Evolutionary conservation across 345 rosid species (phyloP).

Genomic region (Triadica sebifera): DNA sequence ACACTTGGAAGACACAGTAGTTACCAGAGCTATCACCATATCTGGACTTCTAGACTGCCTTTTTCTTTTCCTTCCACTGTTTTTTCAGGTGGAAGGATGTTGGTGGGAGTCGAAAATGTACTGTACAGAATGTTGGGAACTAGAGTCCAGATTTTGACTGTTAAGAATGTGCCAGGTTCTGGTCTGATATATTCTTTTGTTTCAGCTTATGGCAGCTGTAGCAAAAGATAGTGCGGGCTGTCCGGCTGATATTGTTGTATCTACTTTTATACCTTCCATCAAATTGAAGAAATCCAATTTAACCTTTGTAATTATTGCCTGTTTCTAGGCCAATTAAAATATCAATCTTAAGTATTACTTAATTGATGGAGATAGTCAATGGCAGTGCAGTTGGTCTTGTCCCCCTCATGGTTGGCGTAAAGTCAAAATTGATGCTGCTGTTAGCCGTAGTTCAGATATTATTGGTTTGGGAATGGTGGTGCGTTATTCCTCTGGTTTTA

Average conservation of each 20-base stretch:
- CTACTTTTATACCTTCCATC: conserved; percentile 4
- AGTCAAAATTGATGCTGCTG: no score
- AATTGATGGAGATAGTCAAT: no score
- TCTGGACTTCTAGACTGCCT: not conserved
- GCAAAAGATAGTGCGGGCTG: conserved; percentile 1
- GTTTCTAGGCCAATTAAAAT: no score
- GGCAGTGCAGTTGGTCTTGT: no score
- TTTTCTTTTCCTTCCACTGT: not conserved
- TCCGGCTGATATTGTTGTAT: conserved; percentile 8
- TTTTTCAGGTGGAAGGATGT: conserved; percentile 9
- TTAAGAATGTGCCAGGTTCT: conserved; percentile 12
- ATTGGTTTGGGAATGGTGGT: no score
- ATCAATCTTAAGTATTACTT: no score
- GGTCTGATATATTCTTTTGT: not conserved
- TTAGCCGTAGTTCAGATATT: no score
- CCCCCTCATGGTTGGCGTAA: no score
- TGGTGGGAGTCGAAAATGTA: conserved; percentile 4
- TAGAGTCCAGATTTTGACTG: conserved; percentile 14
- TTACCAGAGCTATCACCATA: conserved; percentile 11
- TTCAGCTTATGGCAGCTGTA: conserved; percentile 6
- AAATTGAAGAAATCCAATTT: conserved; percentile 19
- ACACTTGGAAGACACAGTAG: conserved; percentile 14
- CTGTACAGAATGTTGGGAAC: conserved; percentile 22
- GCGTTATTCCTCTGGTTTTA: no score
- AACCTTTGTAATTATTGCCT: conserved; percentile 3